Percentiles rank a stretch among this genome's conserved stretches.
These are phyloP conservation scores for Allantophomopsis cytisporea DNA, from an alignment of 2,329 filamentous ascomycete species.

Conservation along the genomic window DNA sequence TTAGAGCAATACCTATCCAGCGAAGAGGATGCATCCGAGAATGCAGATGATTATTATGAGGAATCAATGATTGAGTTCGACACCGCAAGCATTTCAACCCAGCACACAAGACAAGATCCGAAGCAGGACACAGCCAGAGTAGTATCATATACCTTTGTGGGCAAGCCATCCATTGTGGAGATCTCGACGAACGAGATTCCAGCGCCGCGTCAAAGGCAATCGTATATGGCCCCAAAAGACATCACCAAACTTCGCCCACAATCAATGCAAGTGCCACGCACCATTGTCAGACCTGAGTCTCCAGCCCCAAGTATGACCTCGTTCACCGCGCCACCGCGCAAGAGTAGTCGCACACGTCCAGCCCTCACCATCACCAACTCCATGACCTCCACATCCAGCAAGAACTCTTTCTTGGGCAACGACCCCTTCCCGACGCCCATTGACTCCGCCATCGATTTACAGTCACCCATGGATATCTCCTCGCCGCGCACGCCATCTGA, in stretches of 20 bases:
- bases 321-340: not conserved
- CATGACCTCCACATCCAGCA: constrained; percentile 1
- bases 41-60: constrained; percentile 44
- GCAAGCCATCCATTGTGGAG: constrained; percentile 42
- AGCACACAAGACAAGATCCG: constrained; percentile 6
- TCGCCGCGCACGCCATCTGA: no score
- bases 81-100: constrained; percentile 9
- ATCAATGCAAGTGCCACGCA: no score
- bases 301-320: not conserved
- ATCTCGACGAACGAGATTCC: not conserved
- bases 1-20: constrained; percentile 52
- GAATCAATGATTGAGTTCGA: constrained; percentile 33
- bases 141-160: constrained; percentile 43
- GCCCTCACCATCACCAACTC: constrained; percentile 5
- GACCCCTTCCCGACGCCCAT: constrained; percentile 9
- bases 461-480: no score
- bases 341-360: not conserved
- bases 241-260: no score
- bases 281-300: no score
- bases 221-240: no score
- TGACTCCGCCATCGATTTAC: no score
- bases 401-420: constrained; percentile 9
- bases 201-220: no score
- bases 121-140: constrained; percentile 36
- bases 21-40: constrained; percentile 51